These are phyloP conservation scores for Starmerella floris DNA, from an alignment of 805 yeast genomes.

Conservation along the genomic window DNA sequence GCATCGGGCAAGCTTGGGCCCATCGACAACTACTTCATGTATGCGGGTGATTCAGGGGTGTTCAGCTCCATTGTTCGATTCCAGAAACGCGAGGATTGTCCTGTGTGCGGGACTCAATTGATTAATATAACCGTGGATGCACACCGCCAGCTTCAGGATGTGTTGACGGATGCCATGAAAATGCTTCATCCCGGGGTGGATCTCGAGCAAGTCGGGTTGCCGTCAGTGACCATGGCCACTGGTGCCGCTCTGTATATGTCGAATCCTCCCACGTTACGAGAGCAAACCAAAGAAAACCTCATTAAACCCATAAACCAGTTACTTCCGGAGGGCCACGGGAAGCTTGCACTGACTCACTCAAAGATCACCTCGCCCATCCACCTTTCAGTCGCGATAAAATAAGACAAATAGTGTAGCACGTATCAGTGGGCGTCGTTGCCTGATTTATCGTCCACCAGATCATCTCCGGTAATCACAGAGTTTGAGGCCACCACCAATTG, in stretches of 20 bases:
- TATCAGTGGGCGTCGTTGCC: no score
- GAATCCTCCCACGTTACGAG: background rate
- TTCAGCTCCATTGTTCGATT: slow-evolving; percentile 62
- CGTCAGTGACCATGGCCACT: background rate
- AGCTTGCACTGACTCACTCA: slow-evolving; percentile 3
- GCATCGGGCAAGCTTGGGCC: slow-evolving; percentile 56
- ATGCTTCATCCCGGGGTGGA: background rate
- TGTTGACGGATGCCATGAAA: background rate
- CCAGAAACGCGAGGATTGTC: slow-evolving; percentile 48
- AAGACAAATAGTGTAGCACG: no score
- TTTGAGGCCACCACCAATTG: slow-evolving; percentile 38
- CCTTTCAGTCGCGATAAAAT: slow-evolving; percentile 32
- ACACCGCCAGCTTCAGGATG: no score
- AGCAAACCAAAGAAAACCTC: background rate
- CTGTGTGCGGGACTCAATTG: slow-evolving; percentile 51
- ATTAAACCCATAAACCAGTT: background rate
- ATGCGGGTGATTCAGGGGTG: slow-evolving; percentile 68
- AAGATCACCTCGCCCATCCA: background rate
- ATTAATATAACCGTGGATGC: no score
- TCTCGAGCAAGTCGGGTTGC: no score
- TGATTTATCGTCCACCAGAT: slow-evolving; percentile 22
- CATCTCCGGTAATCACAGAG: slow-evolving; percentile 35
- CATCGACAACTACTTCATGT: slow-evolving; percentile 69
- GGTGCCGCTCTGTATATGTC: slow-evolving; percentile 2
- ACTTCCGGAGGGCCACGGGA: background rate